phyloP scores from a whole-genome alignment of 768 basidiomycete species.

The Calocybe gangraenosa region DNA sequence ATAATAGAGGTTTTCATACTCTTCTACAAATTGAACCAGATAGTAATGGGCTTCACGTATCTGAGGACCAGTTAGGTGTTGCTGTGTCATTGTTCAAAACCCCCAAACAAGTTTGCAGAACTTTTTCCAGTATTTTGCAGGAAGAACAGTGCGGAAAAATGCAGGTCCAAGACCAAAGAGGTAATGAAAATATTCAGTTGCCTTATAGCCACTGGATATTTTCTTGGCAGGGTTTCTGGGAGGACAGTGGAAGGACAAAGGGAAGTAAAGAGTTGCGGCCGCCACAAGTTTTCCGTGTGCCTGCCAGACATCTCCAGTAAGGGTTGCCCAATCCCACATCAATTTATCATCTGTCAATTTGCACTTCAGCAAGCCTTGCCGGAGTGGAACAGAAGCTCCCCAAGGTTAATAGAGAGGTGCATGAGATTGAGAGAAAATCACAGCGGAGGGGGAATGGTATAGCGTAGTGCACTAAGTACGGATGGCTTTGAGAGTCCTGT shows the following conservation, averaged over 20 bases:
- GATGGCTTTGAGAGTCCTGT: neutral
- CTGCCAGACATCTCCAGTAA: constrained; percentile 7
- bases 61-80: neutral
- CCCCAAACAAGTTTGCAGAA: constrained; percentile 8
- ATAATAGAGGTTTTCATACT: constrained; percentile 34
- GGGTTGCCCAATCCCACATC: constrained; percentile 20
- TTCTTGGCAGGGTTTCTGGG: constrained; percentile 34
- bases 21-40: constrained; percentile 24
- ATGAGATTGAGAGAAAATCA: constrained; percentile 24
- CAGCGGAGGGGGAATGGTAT: constrained; percentile 16
- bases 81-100: constrained; percentile 5
- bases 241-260: constrained; percentile 19
- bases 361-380: constrained; percentile 17
- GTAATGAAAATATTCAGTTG: constrained; percentile 14
- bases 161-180: constrained; percentile 11
- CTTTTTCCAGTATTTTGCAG: neutral
- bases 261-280: constrained; percentile 19
- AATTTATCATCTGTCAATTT: constrained; percentile 7
- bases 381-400: constrained; percentile 23
- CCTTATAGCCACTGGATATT: constrained; percentile 29
- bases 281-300: constrained; percentile 32
- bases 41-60: neutral
- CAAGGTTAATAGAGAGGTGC: constrained; percentile 29
- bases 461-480: constrained; percentile 2
- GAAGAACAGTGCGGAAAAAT: constrained; percentile 5